These are phyloP conservation scores for Malus domestica DNA, from an alignment of 306 rosid species.

Conservation along the genomic window ASM211411v1 NC_041791.1:2912501-2913000, in stretches of 20 bases:
- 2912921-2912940: background rate
- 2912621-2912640: conserved; percentile 94
- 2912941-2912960: background rate
- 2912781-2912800: background rate
- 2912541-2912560: background rate
- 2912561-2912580: background rate
- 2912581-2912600: conserved; percentile 42
- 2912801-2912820: background rate
- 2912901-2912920: background rate
- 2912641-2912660: conserved; percentile 97
- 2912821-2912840: background rate
- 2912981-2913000: background rate
- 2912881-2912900: background rate
- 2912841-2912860: background rate
- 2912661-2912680: conserved; percentile 93
- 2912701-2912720: conserved; percentile 77
- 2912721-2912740: background rate
- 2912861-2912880: background rate
- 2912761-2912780: background rate
- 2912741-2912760: background rate
- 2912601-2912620: conserved; percentile 99
- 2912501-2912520: background rate
- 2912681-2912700: conserved; percentile 94
- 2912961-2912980: background rate
- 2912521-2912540: background rate